Percentiles rank a stretch among this genome's conserved stretches.
Evolutionary conservation across 768 basidiomycete genomes (phyloP).

Genomic region (Amanita rimosa): DNA sequence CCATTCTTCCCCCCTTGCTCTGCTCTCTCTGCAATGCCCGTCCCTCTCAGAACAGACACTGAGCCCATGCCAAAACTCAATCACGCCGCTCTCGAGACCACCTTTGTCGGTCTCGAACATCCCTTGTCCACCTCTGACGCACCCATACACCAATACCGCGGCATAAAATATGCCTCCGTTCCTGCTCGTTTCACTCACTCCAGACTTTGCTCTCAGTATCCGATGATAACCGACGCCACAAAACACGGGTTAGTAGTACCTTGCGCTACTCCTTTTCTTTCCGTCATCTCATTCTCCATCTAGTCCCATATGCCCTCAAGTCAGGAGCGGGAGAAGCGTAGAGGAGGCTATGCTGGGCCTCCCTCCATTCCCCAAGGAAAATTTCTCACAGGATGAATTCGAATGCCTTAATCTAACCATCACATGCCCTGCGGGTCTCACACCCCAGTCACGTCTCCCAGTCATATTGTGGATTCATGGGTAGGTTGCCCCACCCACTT

Average conservation of each 20-base stretch:
- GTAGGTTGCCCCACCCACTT: constrained; percentile 26
- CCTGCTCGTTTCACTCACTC: constrained; percentile 74
- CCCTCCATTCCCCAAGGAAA: constrained; percentile 39
- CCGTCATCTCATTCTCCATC: neutral
- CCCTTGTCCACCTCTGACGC: constrained; percentile 40
- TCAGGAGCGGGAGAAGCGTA: constrained; percentile 25
- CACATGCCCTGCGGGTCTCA: constrained; percentile 54
- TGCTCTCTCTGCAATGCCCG: constrained; percentile 16
- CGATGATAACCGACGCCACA: constrained; percentile 48
- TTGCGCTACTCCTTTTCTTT: neutral
- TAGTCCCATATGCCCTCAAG: constrained; percentile 72
- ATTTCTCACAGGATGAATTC: constrained; percentile 58
- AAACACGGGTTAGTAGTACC: constrained; percentile 49
- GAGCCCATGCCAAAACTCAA: constrained; percentile 24
- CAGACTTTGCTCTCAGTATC: constrained; percentile 44
- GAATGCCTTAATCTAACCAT: constrained; percentile 76
- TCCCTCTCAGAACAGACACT: constrained; percentile 13
- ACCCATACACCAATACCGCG: constrained; percentile 60
- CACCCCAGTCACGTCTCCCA: constrained; percentile 42
- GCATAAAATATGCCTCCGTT: constrained; percentile 67
- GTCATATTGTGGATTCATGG: constrained; percentile 88
- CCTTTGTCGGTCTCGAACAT: constrained; percentile 59
- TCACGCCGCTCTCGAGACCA: constrained; percentile 46
- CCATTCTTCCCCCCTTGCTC: constrained; percentile 5
- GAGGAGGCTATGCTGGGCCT: constrained; percentile 59